Evolutionary conservation across 2,329 filamentous ascomycete genomes (phyloP).

Genomic region (Colletotrichum noveboracense): DNA sequence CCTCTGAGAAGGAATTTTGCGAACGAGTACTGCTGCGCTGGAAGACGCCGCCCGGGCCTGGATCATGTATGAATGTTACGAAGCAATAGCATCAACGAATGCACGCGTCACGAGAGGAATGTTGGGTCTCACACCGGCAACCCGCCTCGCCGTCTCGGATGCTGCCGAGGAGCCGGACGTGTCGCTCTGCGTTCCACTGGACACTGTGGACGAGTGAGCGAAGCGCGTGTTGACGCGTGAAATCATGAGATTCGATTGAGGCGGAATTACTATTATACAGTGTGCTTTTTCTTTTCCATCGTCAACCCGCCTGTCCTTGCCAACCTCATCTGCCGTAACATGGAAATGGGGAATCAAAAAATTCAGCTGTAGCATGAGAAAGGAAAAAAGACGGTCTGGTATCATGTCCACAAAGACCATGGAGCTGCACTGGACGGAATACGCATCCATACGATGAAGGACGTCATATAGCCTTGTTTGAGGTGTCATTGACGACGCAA

Average conservation of each 20-base stretch:
- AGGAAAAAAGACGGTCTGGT: neutral
- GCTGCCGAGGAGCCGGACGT: neutral
- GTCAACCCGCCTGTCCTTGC: neutral
- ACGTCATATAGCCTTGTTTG: neutral
- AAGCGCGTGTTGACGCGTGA: neutral
- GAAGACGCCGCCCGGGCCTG: neutral
- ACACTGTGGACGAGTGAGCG: neutral
- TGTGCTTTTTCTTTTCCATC: neutral
- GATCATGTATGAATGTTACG: neutral
- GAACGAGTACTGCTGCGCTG: neutral
- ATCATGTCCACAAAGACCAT: conserved; percentile 6
- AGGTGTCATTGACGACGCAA: neutral
- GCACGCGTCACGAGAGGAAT: neutral
- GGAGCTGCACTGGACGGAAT: neutral
- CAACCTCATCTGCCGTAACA: neutral
- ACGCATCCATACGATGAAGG: neutral
- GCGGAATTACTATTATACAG: conserved; percentile 19
- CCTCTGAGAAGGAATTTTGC: neutral
- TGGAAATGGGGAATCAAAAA: conserved; percentile 34
- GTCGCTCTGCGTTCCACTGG: neutral
- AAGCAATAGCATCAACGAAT: neutral
- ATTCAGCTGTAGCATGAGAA: neutral
- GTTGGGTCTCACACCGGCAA: neutral
- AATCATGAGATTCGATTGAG: neutral
- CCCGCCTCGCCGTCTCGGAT: neutral